Base-by-base conservation (phyloP, 1,284 basidiomycete species). In the Rhodotorula sp. region DNA sequence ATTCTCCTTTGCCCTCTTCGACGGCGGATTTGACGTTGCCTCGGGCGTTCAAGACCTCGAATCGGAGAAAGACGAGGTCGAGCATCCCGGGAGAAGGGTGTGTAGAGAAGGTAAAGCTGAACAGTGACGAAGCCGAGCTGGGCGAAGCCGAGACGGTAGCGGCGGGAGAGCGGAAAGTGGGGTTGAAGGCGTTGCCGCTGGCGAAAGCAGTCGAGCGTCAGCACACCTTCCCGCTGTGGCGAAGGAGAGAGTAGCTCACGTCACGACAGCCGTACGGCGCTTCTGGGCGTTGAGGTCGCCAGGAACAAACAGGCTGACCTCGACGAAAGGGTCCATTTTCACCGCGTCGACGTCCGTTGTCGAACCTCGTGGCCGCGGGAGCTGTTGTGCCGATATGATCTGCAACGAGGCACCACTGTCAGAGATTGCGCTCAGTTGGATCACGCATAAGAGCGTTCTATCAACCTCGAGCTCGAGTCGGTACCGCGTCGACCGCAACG, bases 381-480 rank as follows among this genome's bases (percentile, higher is more conserved):
- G 86, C 78, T 95, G 93, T 81, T 98, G 95, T 1, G 92, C 95
- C 5, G 95, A 97, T 72, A 99, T 90, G 77, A 97, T 84, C 86
- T 89, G 76, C 12, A 3, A 1, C 34, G 34, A 34, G 34, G 15
- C 47, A 60, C 28, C 2, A 45, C 15, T 14, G 62, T 19, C 34
- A 34, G 5, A 34, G 34, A 34, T 34, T 6, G 6, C 7, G 34
- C 34, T 34, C 34, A 34, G 34, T 34, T 34, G 34, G 34, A 34
- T 34, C 34, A 34, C 34, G 34, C 34, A 34, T 34, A 5, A 34
- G 28, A 34, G 34, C 34, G 34, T 34, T 34, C 6, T 5, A 34
- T 23, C 15, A 73, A 87, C 88, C 4, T 86, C 89, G 69, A 93
- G 80, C 66, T 89, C 86, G 7, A 94, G 82, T 69, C 83, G 82